These are phyloP conservation scores for Exophiala oligosperma DNA, from an alignment of 2,329 filamentous ascomycete genomes.

Conservation along the genomic window DNA sequence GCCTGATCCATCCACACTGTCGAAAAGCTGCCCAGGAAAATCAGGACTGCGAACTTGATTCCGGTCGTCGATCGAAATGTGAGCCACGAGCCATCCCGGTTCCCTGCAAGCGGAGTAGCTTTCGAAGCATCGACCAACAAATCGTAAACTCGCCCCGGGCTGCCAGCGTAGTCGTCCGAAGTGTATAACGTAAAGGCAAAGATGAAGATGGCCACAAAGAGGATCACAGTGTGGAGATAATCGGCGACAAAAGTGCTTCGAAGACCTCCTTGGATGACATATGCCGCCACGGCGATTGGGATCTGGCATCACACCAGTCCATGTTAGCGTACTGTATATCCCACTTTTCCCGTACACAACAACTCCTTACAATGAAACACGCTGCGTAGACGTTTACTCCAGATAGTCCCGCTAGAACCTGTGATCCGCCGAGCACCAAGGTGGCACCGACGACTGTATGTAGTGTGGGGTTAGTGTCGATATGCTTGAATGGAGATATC, in stretches of 20 bases:
- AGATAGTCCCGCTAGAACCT: slow-evolving; percentile 40
- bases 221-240: slow-evolving; percentile 73
- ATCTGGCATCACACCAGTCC: slow-evolving; percentile 41
- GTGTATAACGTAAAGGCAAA: slow-evolving; percentile 53
- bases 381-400: slow-evolving; percentile 46
- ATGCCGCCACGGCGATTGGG: slow-evolving; percentile 75
- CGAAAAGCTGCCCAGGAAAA: slow-evolving; percentile 40
- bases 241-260: slow-evolving; percentile 77
- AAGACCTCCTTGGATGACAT: slow-evolving; percentile 61
- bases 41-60: slow-evolving; percentile 40
- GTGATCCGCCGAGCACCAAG: slow-evolving; percentile 43
- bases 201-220: slow-evolving; percentile 76
- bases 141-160: slow-evolving; percentile 74
- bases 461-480: no score
- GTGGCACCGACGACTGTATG: slow-evolving; percentile 1
- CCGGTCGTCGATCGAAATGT: slow-evolving; percentile 47
- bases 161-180: slow-evolving; percentile 70
- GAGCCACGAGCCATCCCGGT: slow-evolving; percentile 75
- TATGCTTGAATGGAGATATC: no score
- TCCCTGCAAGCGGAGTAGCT: slow-evolving; percentile 73
- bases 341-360: not conserved
- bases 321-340: not conserved
- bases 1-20: slow-evolving; percentile 42
- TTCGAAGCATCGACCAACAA: slow-evolving; percentile 67
- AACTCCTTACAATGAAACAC: slow-evolving; percentile 31